Conservation (phyloP, 1,284 basidiomycete species). For the Pyrrhoderma lamaoense region DNA sequence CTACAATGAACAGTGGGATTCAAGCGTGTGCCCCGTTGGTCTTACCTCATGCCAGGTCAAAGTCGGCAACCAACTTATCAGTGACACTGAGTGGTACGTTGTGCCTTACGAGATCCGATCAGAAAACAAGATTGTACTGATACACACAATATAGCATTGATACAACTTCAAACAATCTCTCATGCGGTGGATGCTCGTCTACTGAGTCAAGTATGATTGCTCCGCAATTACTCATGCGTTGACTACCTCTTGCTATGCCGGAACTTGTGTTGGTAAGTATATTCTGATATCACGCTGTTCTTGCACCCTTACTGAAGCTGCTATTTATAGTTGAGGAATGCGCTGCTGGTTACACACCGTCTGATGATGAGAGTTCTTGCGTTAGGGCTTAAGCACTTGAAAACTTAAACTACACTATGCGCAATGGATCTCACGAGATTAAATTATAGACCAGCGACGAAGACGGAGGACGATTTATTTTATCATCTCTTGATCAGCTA, state of each 20-base stretch:
- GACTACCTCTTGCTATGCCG: conserved; percentile 9
- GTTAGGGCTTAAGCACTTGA: background rate
- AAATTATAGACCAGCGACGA: no score
- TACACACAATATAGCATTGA: conserved; percentile 5
- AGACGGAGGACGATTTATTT: background rate
- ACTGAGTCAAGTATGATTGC: conserved; percentile 12
- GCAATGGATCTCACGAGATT: no score
- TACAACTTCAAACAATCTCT: conserved; percentile 11
- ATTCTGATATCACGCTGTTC: background rate
- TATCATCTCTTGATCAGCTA: background rate
- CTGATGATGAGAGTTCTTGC: conserved; percentile 6
- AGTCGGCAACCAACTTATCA: conserved; percentile 4
- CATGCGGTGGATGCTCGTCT: conserved; percentile 17
- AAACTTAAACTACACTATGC: no score
- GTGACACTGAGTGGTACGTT: conserved; percentile 16
- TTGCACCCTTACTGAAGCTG: background rate
- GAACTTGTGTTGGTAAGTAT: conserved; percentile 13
- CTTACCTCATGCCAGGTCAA: conserved; percentile 13
- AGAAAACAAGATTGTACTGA: background rate
- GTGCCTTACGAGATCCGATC: background rate
- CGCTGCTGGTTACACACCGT: conserved; percentile 1
- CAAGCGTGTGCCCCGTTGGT: conserved; percentile 13
- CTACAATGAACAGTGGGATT: conserved; percentile 11
- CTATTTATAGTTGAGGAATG: conserved; percentile 3
- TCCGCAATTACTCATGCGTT: conserved; percentile 7